phyloP scores from a whole-genome alignment of 2,329 filamentous ascomycete genomes.

The Colletotrichum coccodes region DNA sequence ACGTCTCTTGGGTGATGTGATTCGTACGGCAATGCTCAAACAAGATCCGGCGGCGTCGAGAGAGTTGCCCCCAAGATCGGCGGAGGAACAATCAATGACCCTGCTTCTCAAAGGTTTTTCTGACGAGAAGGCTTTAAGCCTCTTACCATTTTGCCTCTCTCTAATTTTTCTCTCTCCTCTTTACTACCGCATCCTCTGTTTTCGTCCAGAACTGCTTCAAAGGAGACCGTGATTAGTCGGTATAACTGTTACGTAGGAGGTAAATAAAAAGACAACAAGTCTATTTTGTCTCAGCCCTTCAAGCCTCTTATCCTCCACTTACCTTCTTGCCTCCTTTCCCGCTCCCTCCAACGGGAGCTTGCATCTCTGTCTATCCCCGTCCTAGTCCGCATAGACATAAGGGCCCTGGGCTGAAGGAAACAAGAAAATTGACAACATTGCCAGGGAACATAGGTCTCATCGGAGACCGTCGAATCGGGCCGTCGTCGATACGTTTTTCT shows the following conservation, averaged over 20 bases:
- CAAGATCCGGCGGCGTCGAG: constrained; percentile 7
- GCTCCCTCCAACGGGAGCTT: constrained; percentile 8
- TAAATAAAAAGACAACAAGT: neutral
- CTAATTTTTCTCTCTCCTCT: neutral
- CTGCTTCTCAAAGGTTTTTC: neutral
- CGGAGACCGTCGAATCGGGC: neutral
- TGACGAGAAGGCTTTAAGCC: neutral
- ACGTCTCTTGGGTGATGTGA: neutral
- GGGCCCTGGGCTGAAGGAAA: neutral
- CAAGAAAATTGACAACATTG: neutral
- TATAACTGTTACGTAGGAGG: neutral
- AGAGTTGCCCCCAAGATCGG: neutral
- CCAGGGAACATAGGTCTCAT: neutral
- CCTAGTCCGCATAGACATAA: neutral
- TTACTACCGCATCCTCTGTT: neutral
- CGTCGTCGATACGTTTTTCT: neutral
- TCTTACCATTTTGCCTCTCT: neutral
- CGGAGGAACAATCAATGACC: neutral
- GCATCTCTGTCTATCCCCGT: neutral
- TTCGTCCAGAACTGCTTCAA: neutral
- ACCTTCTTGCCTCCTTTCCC: constrained; percentile 21
- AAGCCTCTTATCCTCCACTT: constrained; percentile 12
- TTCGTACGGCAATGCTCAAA: neutral
- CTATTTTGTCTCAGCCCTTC: constrained; percentile 20
- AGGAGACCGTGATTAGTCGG: neutral